Conservation (phyloP, 805 yeast species). For the Barnettozyma sucrosica region DNA sequence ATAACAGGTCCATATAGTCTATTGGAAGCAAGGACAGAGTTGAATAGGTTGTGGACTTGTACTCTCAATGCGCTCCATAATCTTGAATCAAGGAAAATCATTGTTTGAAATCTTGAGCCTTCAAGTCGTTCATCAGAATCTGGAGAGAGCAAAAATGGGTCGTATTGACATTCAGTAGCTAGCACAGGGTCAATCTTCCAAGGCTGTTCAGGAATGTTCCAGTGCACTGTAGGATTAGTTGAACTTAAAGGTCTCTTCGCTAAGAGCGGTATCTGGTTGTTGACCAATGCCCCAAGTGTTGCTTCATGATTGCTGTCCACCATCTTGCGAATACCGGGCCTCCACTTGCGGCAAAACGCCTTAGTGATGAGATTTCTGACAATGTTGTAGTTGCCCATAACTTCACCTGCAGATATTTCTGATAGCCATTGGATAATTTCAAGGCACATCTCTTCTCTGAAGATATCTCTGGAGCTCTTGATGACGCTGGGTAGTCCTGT, state of each 20-base stretch:
- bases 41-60: slow-evolving; percentile 56
- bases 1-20: slow-evolving; percentile 49
- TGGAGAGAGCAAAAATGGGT: slow-evolving; percentile 11
- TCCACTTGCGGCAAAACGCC: slow-evolving; percentile 60
- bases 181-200: slow-evolving; percentile 44
- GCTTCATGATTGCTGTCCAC: neutral
- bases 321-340: slow-evolving; percentile 36
- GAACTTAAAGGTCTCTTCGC: slow-evolving; percentile 4
- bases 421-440: slow-evolving; percentile 64
- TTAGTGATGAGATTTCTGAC: slow-evolving; percentile 47
- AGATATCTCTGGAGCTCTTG: slow-evolving; percentile 59
- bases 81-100: slow-evolving; percentile 57
- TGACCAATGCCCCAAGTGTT: slow-evolving; percentile 10
- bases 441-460: slow-evolving; percentile 76
- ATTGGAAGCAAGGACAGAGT: slow-evolving; percentile 59
- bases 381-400: slow-evolving; percentile 42
- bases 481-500: slow-evolving; percentile 67
- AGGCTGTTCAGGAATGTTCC: slow-evolving; percentile 34
- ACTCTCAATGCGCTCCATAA: slow-evolving; percentile 62
- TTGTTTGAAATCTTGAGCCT: slow-evolving; percentile 38
- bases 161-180: slow-evolving; percentile 43
- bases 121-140: slow-evolving; percentile 20
- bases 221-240: slow-evolving; percentile 22
- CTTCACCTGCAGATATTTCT: slow-evolving; percentile 49
- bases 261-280: slow-evolving; percentile 15